Conservation (phyloP, 1,284 basidiomycete genomes). For the Schizophyllum amplum region DNA sequence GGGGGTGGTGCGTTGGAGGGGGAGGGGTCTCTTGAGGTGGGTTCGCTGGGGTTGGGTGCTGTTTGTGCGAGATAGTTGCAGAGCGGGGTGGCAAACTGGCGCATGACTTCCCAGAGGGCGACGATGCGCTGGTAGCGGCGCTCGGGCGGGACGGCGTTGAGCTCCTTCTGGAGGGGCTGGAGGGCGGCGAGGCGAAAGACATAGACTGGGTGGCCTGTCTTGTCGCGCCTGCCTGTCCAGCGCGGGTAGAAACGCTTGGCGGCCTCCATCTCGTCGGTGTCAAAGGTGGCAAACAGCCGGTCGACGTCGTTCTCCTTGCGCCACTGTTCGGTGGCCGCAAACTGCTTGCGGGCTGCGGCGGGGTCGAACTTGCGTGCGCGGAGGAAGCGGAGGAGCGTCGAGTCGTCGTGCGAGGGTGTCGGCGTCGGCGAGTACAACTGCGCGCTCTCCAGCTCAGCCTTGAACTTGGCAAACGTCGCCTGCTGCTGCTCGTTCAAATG, state of each 20-base stretch:
- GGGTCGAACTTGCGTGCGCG: constrained; percentile 61
- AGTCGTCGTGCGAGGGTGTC: constrained; percentile 52
- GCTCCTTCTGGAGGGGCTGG: constrained; percentile 46
- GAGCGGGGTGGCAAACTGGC: constrained; percentile 8
- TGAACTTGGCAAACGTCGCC: constrained; percentile 43
- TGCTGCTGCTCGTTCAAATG: constrained; percentile 43
- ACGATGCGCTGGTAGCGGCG: constrained; percentile 66
- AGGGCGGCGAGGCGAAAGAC: constrained; percentile 62
- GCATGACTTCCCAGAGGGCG: constrained; percentile 20
- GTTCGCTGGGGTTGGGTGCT: constrained; percentile 42
- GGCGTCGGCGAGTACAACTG: constrained; percentile 40
- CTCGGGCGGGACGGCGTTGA: constrained; percentile 42
- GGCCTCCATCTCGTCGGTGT: constrained; percentile 48
- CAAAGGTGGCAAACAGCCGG: constrained; percentile 52
- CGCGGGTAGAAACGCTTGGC: constrained; percentile 63
- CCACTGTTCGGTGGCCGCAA: constrained; percentile 58
- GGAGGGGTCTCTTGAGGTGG: not conserved
- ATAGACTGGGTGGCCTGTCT: constrained; percentile 62
- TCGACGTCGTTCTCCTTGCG: constrained; percentile 51
- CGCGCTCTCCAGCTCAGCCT: constrained; percentile 35
- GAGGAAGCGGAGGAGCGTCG: constrained; percentile 69
- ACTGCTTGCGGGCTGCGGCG: constrained; percentile 61
- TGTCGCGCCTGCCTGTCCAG: constrained; percentile 73
- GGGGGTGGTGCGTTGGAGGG: constrained; percentile 22
- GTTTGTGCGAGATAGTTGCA: constrained; percentile 7